These are phyloP conservation scores for Blastomyces silverae DNA, from an alignment of 2,329 filamentous ascomycete species.

Conservation along the genomic window DNA sequence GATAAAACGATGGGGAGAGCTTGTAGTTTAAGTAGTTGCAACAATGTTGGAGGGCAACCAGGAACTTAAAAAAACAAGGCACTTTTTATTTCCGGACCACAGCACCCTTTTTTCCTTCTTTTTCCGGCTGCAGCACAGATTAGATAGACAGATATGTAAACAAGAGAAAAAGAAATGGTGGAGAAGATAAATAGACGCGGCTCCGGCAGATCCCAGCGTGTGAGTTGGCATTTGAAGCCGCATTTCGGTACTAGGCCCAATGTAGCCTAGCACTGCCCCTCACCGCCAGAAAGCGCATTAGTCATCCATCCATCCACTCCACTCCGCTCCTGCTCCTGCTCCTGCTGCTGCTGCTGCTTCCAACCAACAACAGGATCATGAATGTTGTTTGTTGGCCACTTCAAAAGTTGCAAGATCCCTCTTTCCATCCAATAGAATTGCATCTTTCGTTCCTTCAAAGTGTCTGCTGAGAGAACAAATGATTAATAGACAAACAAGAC, in stretches of 20 bases:
- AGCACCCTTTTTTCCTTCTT: background rate
- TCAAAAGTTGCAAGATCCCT: too few species aligned
- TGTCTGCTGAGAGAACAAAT: too few species aligned
- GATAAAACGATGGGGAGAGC: background rate
- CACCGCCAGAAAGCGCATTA: background rate
- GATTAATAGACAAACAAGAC: too few species aligned
- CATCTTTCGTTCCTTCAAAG: too few species aligned
- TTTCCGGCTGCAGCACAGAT: background rate
- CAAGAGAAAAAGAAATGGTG: background rate
- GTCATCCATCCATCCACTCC: background rate
- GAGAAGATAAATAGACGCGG: background rate
- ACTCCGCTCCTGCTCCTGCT: too few species aligned
- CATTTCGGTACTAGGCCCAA: background rate
- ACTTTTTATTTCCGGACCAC: background rate
- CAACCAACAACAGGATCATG: too few species aligned
- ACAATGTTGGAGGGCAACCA: background rate
- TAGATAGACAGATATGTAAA: background rate
- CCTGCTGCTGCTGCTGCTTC: too few species aligned
- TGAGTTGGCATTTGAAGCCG: constrained; percentile 4
- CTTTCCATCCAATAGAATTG: too few species aligned
- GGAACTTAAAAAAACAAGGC: background rate
- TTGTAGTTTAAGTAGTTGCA: background rate
- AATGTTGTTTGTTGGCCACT: background rate
- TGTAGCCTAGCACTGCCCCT: background rate
- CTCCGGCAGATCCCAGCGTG: background rate